phyloP scores from a whole-genome alignment of 1,284 basidiomycete genomes.

The Sanghuangporus baumii region DNA sequence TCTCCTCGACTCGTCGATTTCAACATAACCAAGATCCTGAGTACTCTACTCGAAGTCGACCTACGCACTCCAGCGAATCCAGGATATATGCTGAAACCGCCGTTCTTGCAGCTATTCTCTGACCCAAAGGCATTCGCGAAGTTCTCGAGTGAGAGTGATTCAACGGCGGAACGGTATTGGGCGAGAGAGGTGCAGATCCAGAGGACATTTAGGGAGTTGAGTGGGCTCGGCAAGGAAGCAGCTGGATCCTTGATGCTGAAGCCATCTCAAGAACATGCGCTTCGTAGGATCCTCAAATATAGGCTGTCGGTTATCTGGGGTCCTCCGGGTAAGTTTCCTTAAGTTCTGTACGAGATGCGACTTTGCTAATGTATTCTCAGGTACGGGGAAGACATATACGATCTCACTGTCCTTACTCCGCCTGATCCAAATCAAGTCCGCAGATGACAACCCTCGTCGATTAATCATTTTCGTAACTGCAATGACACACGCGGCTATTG shows the following conservation, averaged over 20 bases:
- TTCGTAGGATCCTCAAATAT: conserved; percentile 36
- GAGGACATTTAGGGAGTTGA: conserved; percentile 32
- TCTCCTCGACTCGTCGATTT: conserved; percentile 47
- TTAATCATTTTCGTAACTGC: conserved; percentile 43
- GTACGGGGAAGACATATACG: conserved; percentile 47
- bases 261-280: conserved; percentile 39
- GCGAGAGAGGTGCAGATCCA: conserved; percentile 34
- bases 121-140: conserved; percentile 35
- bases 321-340: conserved; percentile 34
- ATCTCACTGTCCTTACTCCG: conserved; percentile 40
- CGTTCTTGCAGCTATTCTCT: conserved; percentile 38
- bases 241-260: conserved; percentile 37
- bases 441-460: conserved; percentile 24
- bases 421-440: conserved; percentile 35
- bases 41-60: conserved; percentile 40
- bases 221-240: conserved; percentile 26
- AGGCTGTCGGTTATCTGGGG: conserved; percentile 44
- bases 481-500: conserved; percentile 46
- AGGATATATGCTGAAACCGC: conserved; percentile 24
- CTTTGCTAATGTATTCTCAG: conserved; percentile 21
- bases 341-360: not conserved
- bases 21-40: conserved; percentile 40
- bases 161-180: conserved; percentile 23
- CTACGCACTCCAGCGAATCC: conserved; percentile 22
- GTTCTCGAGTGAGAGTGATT: conserved; percentile 14